Evolutionary conservation across 2,329 filamentous ascomycete genomes (phyloP), one percentile per base, ranked within the genome.

Genomic region (Rhynchosporium secalis): DNA sequence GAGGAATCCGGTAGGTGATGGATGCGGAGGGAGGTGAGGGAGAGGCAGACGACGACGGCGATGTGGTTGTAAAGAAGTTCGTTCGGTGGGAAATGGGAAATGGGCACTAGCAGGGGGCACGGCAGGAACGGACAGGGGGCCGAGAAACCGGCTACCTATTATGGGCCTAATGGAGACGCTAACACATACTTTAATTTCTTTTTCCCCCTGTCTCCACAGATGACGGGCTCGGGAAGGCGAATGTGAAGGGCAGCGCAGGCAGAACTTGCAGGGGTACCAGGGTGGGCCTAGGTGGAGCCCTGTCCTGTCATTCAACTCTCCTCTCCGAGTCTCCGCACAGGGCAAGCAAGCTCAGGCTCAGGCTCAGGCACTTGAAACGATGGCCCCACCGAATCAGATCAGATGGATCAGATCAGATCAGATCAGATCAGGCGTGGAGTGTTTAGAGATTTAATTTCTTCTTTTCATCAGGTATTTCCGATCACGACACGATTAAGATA

Each of bases 21-120:
- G 43, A 43, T 49, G 59, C 52, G 60, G 38, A 38, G 33, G 65
- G 59, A 10, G 58, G 62, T 29, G 66, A 64, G 51, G 68, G 48
- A 28, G 65, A 63, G 59, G 54, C 60, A 48, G 60, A 52, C 12
- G 58, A 43, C 33, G 41, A 43, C 41, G 58, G 58, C 36, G 36
- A 56, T 31, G 41, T 36, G 43, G 38, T 43, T 56, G 36, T 56
- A 43, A 56, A 56, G 38, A 43, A 13, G 15, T 5, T 7, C 13
- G 20, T 29, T 52, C 2, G 3, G 49, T 12, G 49, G 49, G 49
- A 52, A 52, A 49, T 49, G 47, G 20, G 20, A 40, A 40, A 43
- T 43, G 41, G 41, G 41, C 41, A 43, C 12, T 10, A 51, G 49
- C 49, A 20, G 49, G 49, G 49, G 49, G 38, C 36, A 33, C 31